phyloP scores from a whole-genome alignment of 345 rosid genomes.

The Lepidium sativum region DNA sequence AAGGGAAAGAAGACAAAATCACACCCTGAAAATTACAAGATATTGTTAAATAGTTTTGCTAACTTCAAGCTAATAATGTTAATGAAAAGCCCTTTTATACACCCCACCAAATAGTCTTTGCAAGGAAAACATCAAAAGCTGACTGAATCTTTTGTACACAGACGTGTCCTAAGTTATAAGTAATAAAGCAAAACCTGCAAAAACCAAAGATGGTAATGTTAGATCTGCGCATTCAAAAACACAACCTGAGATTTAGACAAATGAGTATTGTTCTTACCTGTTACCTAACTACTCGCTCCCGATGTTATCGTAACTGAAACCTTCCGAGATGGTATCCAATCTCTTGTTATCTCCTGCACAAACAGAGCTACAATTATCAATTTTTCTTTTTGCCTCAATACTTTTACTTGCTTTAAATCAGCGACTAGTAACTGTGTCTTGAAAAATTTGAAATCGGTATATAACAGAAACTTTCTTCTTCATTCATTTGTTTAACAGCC shows the following conservation, averaged over 20 bases:
- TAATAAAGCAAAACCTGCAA: constrained; percentile 20
- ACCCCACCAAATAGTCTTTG: constrained; percentile 20
- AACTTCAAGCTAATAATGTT: constrained; percentile 2
- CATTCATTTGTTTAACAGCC: neutral
- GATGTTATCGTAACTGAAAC: constrained; percentile 72
- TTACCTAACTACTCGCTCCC: constrained; percentile 49
- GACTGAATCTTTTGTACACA: constrained; percentile 20
- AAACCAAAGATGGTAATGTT: constrained; percentile 1
- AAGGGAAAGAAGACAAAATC: constrained; percentile 3
- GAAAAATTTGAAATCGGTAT: neutral
- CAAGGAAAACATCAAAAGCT: constrained; percentile 15
- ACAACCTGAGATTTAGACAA: neutral
- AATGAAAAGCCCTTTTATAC: constrained; percentile 19
- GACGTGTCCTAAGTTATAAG: constrained; percentile 23
- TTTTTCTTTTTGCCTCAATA: neutral
- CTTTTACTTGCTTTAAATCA: neutral
- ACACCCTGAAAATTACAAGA: constrained; percentile 3
- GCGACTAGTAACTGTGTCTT: neutral
- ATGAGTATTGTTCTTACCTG: constrained; percentile 8
- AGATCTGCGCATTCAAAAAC: constrained; percentile 5
- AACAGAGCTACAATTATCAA: constrained; percentile 17
- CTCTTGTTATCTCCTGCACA: constrained; percentile 62
- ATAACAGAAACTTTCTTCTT: neutral
- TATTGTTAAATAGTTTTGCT: neutral
- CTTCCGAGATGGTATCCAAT: constrained; percentile 84